These are phyloP conservation scores for Pyrenophora seminiperda DNA, from an alignment of 2,329 filamentous ascomycete species.

Conservation along the genomic window DNA sequence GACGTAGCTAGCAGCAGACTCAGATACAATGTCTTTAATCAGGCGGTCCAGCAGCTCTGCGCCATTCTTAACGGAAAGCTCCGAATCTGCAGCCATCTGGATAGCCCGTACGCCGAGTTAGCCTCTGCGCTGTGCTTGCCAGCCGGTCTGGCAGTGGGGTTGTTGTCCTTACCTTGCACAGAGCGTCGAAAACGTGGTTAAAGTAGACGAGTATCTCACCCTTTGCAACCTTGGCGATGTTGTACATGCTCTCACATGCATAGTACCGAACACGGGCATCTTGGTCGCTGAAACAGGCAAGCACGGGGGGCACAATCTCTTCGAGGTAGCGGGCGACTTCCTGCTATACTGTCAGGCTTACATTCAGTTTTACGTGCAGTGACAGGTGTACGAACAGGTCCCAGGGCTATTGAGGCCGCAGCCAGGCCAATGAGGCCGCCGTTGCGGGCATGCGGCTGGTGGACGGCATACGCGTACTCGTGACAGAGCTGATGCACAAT, in stretches of 20 bases:
- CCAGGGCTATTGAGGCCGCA: conserved; percentile 92
- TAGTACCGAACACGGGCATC: conserved; percentile 98
- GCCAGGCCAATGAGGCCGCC: conserved; percentile 94
- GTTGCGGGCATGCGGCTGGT: conserved; percentile 95
- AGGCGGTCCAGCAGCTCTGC: conserved; percentile 93
- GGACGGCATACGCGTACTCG: conserved; percentile 95
- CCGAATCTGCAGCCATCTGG: conserved; percentile 91
- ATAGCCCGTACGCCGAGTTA: conserved; percentile 23
- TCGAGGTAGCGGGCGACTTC: conserved; percentile 90
- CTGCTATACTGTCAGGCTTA: conserved; percentile 54
- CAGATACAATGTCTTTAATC: conserved; percentile 94
- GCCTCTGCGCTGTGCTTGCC: conserved; percentile 14
- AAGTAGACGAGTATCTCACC: conserved; percentile 97
- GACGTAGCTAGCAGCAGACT: conserved; percentile 92
- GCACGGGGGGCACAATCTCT: conserved; percentile 91
- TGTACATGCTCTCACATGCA: conserved; percentile 99
- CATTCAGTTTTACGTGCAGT: neutral
- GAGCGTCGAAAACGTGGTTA: conserved; percentile 95
- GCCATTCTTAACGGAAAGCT: conserved; percentile 96
- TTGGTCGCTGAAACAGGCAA: conserved; percentile 97
- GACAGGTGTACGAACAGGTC: conserved; percentile 67
- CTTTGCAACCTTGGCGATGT: conserved; percentile 98
- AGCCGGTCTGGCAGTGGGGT: neutral
- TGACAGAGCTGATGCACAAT: conserved; percentile 97
- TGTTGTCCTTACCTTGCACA: conserved; percentile 76